Evolutionary conservation across 164 flowering plant species (phyloP), one percentile per base, ranked within the genome.

Genomic region (Chimonanthus salicifolius): DNA sequence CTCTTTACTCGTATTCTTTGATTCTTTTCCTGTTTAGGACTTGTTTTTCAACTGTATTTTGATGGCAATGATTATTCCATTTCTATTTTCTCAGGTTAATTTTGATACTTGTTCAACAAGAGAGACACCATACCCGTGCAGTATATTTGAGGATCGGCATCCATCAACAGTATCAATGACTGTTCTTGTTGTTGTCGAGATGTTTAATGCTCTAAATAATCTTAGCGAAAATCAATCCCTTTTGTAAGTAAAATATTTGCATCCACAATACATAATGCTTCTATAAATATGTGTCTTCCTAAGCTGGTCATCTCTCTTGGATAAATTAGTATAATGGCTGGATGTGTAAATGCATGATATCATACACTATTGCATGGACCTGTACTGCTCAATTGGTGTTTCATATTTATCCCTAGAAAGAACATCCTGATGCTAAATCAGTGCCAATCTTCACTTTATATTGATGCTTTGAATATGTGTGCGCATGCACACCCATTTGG

Each of bases 101-200:
- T 95, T 93, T 76, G 99, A 95, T 80, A 88, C 92, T 58, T 95
- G 99, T 76, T 70, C 94, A 69, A 81, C 84, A 3, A 88, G 98
- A 82, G 89, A 90, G 80, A 95, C 98, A 49, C 70, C 82, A 48
- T 93, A 95, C 65, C 89, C 97, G 18, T 95, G 99, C 82, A 90
- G 88, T 73, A 76, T 96, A 72, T 96, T 93, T 86, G 90, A 84
- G 51, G 97, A 96, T 79, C 88, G 88, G 21, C 99, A 89, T 83
- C 97, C 99, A 50, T 96, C 99, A 49, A 96, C 99, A 67, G 94
- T 96, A 74, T 76, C 99, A 69, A 96, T 96, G 99, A 96, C 98
- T 46, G 99, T 96, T 47, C 95, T 96, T 77, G 99, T 96, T 74
- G 98, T 96, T 72, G 99, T 96, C 72, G 99, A 96, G 84, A 96